Evolutionary conservation across 176 grass and related monocot genomes (phyloP), one percentile per base, ranked within the genome.

Genomic region (Neostapfia colusana): DNA sequence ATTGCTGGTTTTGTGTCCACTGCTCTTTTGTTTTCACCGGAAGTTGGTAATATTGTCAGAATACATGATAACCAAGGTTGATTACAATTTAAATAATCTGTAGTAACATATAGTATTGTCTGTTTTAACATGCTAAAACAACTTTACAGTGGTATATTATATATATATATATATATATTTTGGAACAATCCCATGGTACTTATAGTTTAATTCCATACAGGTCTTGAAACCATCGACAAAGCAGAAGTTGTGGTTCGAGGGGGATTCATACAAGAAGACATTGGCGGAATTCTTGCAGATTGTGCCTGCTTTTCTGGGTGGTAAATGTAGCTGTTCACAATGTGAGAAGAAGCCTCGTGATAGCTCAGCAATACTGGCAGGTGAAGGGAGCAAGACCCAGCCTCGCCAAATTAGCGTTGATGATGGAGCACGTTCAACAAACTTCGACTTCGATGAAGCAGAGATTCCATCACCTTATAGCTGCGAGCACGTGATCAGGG

Each of bases 191-290:
- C 48, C 28, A 58, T 54, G 18, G 27, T 70, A 72, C 51, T 83
- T 63, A 69, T 77, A 65, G 15, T 21, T 81, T 45, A 83, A 65
- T 74, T 45, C 45, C 50, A 41, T 7, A 13, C 73, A 95, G 95
- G 41, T 95, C 36, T 70, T 99, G 73, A 99, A 92, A 61, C 89
- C 89, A 37, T 48, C 69, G 9, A 99, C 95, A 70, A 81, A 84
- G 80, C 82, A 99, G 80, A 99, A 95, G 79, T 60, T 95, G 66
- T 80, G 74, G 63, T 79, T 95, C 3, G 91, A 95, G 67, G 91
- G 95, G 69, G 91, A 99, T 73, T 68, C 84, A 55, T 99, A 95
- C 83, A 83, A 75, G 73, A 92, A 92, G 73, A 78, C 80, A 21
- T 67, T 99, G 62, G 82, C 79, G 0, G 91, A 99, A 48, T 86